Conservation (phyloP, 2,329 filamentous ascomycete species). For the Aspergillus fischeri region DNA sequence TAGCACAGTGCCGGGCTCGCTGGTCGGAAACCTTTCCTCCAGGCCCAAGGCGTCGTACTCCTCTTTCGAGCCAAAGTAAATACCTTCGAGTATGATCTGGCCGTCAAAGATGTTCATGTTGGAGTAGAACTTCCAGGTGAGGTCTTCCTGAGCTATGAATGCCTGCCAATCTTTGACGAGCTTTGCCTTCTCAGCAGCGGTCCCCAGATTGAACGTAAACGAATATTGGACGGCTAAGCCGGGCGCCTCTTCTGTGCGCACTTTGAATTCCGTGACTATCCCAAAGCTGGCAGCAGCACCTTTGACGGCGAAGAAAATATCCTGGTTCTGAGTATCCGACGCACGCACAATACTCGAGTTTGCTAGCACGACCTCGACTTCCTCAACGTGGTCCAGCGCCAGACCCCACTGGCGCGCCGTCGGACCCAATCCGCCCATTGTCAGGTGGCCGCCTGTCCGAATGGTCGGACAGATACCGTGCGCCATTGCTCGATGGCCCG, state of each 20-base stretch:
- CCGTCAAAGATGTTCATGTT: constrained; percentile 54
- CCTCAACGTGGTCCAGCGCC: constrained; percentile 48
- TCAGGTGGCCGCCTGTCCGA: constrained; percentile 39
- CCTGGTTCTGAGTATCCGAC: constrained; percentile 25
- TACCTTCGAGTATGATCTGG: constrained; percentile 55
- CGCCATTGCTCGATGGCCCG: constrained; percentile 32
- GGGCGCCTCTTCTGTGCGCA: constrained; percentile 35
- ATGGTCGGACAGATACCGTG: constrained; percentile 39
- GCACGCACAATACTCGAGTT: constrained; percentile 32
- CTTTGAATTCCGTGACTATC: constrained; percentile 37
- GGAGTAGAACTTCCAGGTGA: constrained; percentile 57
- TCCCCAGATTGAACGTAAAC: constrained; percentile 51
- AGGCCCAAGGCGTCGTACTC: constrained; percentile 48
- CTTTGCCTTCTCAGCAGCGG: constrained; percentile 45
- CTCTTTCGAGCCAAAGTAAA: constrained; percentile 56
- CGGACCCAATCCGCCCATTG: constrained; percentile 36
- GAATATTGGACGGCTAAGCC: constrained; percentile 55
- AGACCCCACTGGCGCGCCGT: constrained; percentile 50
- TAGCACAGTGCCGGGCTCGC: constrained; percentile 15
- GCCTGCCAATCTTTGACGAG: constrained; percentile 57
- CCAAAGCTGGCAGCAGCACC: constrained; percentile 38
- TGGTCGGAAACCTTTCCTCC: constrained; percentile 22
- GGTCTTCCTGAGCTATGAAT: constrained; percentile 50
- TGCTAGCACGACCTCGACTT: constrained; percentile 47
- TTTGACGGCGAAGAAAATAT: constrained; percentile 34